Percentiles rank a stretch among this genome's conserved stretches.
Conservation (phyloP, 2,329 filamentous ascomycete genomes). For the Beauveria bassiana region DNA sequence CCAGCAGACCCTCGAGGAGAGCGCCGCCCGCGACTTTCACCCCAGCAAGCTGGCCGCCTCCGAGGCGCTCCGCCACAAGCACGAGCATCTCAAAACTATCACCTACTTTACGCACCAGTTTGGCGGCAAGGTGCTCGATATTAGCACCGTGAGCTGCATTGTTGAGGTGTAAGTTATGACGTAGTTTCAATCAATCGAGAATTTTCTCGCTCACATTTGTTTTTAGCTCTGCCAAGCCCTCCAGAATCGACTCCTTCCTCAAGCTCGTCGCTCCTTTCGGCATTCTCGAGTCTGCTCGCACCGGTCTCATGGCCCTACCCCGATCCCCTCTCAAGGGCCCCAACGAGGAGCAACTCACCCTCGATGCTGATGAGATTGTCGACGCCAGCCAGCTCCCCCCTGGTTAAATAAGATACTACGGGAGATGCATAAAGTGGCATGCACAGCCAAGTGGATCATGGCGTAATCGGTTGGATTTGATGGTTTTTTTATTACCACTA, state of each 20-base stretch:
- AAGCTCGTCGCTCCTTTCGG: conserved; percentile 92
- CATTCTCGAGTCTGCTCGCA: conserved; percentile 91
- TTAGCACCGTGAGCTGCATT: conserved; percentile 97
- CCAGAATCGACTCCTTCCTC: conserved; percentile 92
- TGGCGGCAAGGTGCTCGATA: conserved; percentile 93
- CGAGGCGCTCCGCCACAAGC: conserved; percentile 90
- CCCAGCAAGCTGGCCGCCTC: conserved; percentile 78
- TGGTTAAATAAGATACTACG: conserved; percentile 47
- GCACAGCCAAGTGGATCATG: conserved; percentile 9
- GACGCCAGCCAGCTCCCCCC: conserved; percentile 91
- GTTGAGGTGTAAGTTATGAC: conserved; percentile 75
- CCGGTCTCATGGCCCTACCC: conserved; percentile 93
- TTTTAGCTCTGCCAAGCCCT: conserved; percentile 77
- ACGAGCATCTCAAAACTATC: conserved; percentile 93
- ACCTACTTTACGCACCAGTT: conserved; percentile 97
- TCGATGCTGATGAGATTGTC: conserved; percentile 90
- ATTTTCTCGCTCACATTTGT: conserved; percentile 13
- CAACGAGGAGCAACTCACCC: conserved; percentile 60
- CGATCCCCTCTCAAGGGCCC: conserved; percentile 78
- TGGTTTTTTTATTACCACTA: conserved; percentile 5
- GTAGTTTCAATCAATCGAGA: conserved; percentile 8
- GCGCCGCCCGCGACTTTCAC: conserved; percentile 64
- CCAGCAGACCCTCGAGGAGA: conserved; percentile 35
- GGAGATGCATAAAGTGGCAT: not conserved
- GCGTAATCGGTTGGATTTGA: conserved; percentile 17